Evolutionary conservation across 306 rosid genomes (phyloP).

Genomic region (Abrus precatorius): DNA sequence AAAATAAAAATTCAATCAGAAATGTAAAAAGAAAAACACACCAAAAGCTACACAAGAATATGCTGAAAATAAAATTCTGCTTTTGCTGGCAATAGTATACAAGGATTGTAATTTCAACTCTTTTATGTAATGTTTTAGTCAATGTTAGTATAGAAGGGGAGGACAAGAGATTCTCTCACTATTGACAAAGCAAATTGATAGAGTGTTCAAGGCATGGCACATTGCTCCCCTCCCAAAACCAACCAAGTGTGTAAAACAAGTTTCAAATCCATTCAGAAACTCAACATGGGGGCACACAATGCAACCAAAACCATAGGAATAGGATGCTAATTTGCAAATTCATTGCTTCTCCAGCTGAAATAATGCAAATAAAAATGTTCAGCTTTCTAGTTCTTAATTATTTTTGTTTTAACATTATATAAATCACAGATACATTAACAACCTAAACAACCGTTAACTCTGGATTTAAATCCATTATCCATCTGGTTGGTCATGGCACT

Average conservation of each 20-base stretch:
- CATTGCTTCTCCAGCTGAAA: conserved; percentile 7
- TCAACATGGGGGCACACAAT: neutral
- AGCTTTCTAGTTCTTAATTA: neutral
- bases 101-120: conserved; percentile 28
- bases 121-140: neutral
- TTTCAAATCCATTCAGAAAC: neutral
- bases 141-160: neutral
- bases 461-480: conserved; percentile 3
- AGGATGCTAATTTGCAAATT: conserved; percentile 19
- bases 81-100: neutral
- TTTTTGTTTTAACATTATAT: neutral
- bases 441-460: neutral
- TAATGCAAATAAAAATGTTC: neutral
- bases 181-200: neutral
- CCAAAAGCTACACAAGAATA: conserved; percentile 33
- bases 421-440: neutral
- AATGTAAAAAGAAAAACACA: conserved; percentile 4
- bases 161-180: neutral
- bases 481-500: conserved; percentile 24
- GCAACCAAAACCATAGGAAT: conserved; percentile 14
- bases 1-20: conserved; percentile 36
- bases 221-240: conserved; percentile 40
- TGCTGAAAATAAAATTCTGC: conserved; percentile 23
- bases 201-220: neutral
- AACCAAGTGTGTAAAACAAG: neutral